Percentiles rank a stretch among this genome's conserved stretches.
Conservation (phyloP, 2,329 filamentous ascomycete genomes). For the Colletotrichum lupini region DNA sequence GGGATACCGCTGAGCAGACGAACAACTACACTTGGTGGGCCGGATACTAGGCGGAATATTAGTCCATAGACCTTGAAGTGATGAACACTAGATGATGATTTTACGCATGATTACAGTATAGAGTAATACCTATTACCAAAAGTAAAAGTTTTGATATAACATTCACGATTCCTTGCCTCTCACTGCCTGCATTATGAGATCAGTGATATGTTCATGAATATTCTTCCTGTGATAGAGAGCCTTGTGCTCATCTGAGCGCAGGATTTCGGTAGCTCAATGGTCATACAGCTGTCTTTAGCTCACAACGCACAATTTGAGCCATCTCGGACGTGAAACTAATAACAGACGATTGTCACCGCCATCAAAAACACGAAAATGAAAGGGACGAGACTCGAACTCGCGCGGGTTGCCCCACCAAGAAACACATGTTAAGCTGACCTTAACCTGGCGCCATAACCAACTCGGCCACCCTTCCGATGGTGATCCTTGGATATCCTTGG, state of each 20-base stretch:
- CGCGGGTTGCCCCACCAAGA: conserved; percentile 36
- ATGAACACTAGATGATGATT: background rate
- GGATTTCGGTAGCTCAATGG: too few relatives aligned
- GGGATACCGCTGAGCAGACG: conserved; percentile 34
- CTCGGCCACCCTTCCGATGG: conserved; percentile 33
- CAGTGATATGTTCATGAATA: too few relatives aligned
- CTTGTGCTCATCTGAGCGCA: too few relatives aligned
- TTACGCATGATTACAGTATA: conserved; percentile 6
- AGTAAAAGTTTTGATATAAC: background rate
- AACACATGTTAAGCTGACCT: conserved; percentile 35
- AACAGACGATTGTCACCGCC: background rate
- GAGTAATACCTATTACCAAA: background rate
- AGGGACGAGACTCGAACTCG: conserved; percentile 36
- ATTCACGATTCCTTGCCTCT: too few relatives aligned
- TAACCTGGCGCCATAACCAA: conserved; percentile 37
- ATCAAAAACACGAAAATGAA: conserved; percentile 18
- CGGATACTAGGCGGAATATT: conserved; percentile 12
- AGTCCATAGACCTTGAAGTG: background rate
- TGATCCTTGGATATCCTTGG: background rate
- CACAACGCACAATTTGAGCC: too few relatives aligned
- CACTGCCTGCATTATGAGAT: too few relatives aligned
- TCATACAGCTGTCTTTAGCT: too few relatives aligned
- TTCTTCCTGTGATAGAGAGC: too few relatives aligned
- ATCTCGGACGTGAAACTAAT: too few relatives aligned
- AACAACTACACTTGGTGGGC: conserved; percentile 35